A percentile compares a stretch with the other conserved stretches of the same genome.
Conservation (phyloP, 202 grass and related monocot genomes). For the Tripidium arundinaceum region DNA sequence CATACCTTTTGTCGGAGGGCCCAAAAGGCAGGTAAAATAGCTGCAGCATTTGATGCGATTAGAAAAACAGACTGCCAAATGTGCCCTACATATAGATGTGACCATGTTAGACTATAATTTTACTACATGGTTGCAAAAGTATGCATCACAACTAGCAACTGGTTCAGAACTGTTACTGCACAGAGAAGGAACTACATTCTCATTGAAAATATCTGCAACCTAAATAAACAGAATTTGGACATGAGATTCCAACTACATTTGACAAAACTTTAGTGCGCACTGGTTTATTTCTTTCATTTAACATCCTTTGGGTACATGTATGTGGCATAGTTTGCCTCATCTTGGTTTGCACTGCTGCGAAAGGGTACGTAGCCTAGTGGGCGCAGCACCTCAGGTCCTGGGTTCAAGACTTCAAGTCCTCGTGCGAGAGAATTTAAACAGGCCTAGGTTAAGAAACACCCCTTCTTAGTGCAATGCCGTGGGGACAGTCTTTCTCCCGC, state of each 20-base stretch:
- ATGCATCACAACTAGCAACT: constrained; percentile 21
- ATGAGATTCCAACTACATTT: not conserved
- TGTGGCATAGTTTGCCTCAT: not conserved
- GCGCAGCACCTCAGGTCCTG: not conserved
- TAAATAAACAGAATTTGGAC: constrained; percentile 15
- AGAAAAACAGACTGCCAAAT: constrained; percentile 94
- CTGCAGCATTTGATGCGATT: constrained; percentile 90
- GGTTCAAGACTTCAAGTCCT: not conserved
- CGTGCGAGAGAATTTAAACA: not conserved
- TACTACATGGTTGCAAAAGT: constrained; percentile 12
- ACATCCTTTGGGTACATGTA: not conserved
- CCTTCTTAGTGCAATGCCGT: not conserved
- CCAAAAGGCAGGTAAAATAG: constrained; percentile 89
- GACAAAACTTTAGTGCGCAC: not conserved
- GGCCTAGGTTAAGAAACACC: not conserved
- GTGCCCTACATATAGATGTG: constrained; percentile 60
- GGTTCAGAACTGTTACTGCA: constrained; percentile 3
- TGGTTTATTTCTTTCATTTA: constrained; percentile 16
- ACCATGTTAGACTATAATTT: constrained; percentile 17
- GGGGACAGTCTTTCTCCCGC: not conserved
- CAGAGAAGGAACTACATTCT: not conserved
- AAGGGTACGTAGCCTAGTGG: not conserved
- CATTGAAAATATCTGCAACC: constrained; percentile 25
- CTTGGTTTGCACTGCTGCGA: not conserved
- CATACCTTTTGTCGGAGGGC: constrained; percentile 79